Base-by-base conservation (phyloP, 1,139 yeast species). In the Candida tropicalis region DNA sequence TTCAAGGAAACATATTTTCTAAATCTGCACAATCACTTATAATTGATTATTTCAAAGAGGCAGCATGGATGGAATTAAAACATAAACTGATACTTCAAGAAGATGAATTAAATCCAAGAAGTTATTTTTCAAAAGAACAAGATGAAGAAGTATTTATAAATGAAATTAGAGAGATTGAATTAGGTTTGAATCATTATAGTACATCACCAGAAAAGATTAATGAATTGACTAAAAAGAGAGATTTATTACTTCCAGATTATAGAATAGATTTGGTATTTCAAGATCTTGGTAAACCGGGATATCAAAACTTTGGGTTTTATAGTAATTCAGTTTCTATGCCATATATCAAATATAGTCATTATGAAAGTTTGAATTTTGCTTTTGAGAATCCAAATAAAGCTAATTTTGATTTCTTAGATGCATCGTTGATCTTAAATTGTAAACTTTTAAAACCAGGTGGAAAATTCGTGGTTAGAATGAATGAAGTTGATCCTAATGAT, bases 1-100 rank as follows among this genome's bases (percentile, higher is more conserved):
- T 91, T 40, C 99, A 93, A 58, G 99, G 97, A 0, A 89, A 91
- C 56, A 85, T 93, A 13, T 70, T 85, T 40, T 82, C 90, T 37
- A 77, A 78, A 49, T 63, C 63, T 41, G 81, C 95, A 0, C 97
- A 89, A 41, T 68, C 72, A 6, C 68, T 76, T 41, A 77, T 91
- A 7, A 63, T 79, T 39, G 66, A 73, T 11, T 79, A 81, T 59
- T 83, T 88, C 53, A 61, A 68, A 31, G 79, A 72, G 40, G 58
- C 73, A 29, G 68, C 73, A 8, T 46, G 63, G 44, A 42, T 46
- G 32, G 13, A 25, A 24, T 35, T 13, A n/a, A 44, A 31, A 11
- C 32, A 20, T 38, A 25, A 11, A 27, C 31, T 20, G 23, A 6
- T 6, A 6, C 8, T 20, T 9, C 6, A 23, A 20, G 29, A 4